Conservation (phyloP, 495 filamentous ascomycete species). For the Glonium stellatum region DNA sequence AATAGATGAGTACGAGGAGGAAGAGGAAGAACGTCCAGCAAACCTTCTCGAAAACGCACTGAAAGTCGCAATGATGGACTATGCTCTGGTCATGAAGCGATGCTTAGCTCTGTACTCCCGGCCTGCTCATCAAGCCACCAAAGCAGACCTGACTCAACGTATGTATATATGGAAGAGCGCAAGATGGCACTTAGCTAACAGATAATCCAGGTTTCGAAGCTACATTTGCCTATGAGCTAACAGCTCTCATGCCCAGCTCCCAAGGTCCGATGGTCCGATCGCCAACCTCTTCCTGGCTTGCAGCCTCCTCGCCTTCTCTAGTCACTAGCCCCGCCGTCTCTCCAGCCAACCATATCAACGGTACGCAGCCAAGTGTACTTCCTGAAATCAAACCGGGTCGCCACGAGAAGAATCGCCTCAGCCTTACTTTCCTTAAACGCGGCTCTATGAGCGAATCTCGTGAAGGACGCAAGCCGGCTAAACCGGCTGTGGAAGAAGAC, state of each 20-base stretch:
- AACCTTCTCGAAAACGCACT: conserved; percentile 75
- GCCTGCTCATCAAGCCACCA: conserved; percentile 53
- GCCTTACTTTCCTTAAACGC: conserved; percentile 33
- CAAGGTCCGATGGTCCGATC: conserved; percentile 10
- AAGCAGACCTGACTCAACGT: conserved; percentile 45
- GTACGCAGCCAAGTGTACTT: conserved; percentile 10
- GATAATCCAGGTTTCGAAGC: conserved; percentile 47
- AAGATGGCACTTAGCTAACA: conserved; percentile 9
- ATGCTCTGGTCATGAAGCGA: conserved; percentile 78
- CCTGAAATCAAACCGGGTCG: conserved; percentile 14
- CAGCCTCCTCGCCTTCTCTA: conserved; percentile 9
- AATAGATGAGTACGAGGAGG: conserved; percentile 34
- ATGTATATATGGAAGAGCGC: conserved; percentile 8
- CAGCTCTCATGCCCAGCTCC: conserved; percentile 39
- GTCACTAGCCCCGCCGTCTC: conserved; percentile 13
- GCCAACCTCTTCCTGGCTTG: conserved; percentile 37
- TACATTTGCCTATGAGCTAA: conserved; percentile 57
- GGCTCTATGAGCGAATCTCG: conserved; percentile 4
- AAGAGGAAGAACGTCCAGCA: conserved; percentile 45
- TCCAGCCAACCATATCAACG: conserved; percentile 9
- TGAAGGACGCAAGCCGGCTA: conserved; percentile 13
- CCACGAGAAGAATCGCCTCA: conserved; percentile 32
- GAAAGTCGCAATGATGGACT: conserved; percentile 78
- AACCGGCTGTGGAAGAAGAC: conserved; percentile 11
- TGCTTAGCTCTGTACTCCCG: conserved; percentile 62